phyloP scores from a whole-genome alignment of 495 filamentous ascomycete genomes.

The Lentithecium fluviatile region DNA sequence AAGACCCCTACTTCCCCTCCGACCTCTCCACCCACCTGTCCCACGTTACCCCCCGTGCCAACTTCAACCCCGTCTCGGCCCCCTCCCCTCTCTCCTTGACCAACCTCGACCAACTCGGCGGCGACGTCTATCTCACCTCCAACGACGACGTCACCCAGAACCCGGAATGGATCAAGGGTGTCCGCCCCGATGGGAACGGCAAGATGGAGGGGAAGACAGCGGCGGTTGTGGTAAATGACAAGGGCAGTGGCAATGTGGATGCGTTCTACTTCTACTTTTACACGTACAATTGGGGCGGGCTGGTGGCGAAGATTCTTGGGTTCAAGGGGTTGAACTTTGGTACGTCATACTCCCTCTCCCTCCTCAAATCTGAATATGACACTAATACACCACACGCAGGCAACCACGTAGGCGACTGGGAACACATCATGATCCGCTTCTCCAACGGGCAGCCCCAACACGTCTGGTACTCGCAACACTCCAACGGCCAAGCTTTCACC shows the following conservation, averaged over 20 bases:
- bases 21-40: conserved; percentile 57
- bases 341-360: neutral
- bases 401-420: conserved; percentile 66
- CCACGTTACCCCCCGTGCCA: conserved; percentile 55
- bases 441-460: conserved; percentile 54
- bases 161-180: conserved; percentile 53
- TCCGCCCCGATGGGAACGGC: conserved; percentile 48
- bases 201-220: conserved; percentile 50
- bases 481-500: conserved; percentile 61
- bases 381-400: conserved; percentile 42
- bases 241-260: conserved; percentile 56
- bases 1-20: conserved; percentile 59
- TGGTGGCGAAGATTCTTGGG: conserved; percentile 36
- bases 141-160: conserved; percentile 54
- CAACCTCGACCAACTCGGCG: conserved; percentile 51
- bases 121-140: conserved; percentile 59
- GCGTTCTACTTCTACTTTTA: conserved; percentile 73
- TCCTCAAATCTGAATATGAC: conserved; percentile 29
- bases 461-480: conserved; percentile 65
- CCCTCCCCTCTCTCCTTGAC: conserved; percentile 57
- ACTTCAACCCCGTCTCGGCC: conserved; percentile 50
- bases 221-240: conserved; percentile 57
- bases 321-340: conserved; percentile 31
- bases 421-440: conserved; percentile 70
- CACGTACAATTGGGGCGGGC: conserved; percentile 55